Evolutionary conservation across 2,329 filamentous ascomycete genomes (phyloP), one percentile per base, ranked within the genome.

Genomic region (Hypoxylon sp.): DNA sequence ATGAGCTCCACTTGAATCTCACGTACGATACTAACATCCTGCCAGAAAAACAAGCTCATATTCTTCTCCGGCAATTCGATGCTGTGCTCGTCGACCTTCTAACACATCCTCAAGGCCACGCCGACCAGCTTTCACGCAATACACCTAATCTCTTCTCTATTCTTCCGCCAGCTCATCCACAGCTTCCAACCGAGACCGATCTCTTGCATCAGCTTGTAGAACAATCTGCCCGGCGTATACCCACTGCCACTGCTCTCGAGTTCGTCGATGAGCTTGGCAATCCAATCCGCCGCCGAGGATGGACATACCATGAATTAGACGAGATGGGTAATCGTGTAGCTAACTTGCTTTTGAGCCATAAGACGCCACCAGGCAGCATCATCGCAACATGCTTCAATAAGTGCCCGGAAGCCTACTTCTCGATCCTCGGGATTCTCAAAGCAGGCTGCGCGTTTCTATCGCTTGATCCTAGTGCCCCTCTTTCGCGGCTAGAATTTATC

Each of bases 341-440:
- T 0, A 84, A 90, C 58, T 76, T 94, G 11, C 81, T 97, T 0
- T 75, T 82, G 1, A 72, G 77, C 0, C 78, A 83, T 19, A 85
- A 83, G 2, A 79, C 88, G 0, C 68, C 76, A 0, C 82, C 86
- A 0, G 90, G 92, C 0, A 82, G 81, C 25, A 88, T 94, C 3
- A 83, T 97, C 21, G 93, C 89, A 0, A 85, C 95, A 7, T 93
- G 91, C 75, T 97, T 97, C 74, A 89, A 93, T 61, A 97, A 97
- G 76, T 94, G 91, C 67, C 90, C 93, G 0, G 91, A 95, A 75
- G 93, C 93, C 0, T 94, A 93, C 38, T 93, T 96, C 73, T 87
- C 91, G 0, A 94, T 97, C 41, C 81, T 97, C 1, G 93, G 93
- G 0, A 90, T 96, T 59, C 80, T 97, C 32, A 97, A 97, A 77